These are phyloP conservation scores for Wallemia ichthyophaga DNA, from an alignment of 1,284 basidiomycete species.

Conservation along the genomic window DNA sequence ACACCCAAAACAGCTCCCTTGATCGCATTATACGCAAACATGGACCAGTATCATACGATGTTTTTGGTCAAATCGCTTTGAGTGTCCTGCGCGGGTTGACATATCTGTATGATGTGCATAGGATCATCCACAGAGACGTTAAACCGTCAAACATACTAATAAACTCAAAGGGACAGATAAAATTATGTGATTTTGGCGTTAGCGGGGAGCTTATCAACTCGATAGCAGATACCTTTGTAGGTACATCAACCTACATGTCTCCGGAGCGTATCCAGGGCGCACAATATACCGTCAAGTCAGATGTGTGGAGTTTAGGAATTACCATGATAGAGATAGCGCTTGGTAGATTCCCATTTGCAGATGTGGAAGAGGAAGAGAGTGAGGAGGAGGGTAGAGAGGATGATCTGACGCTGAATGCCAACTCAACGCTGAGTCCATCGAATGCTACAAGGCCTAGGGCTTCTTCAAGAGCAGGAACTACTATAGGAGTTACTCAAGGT, in stretches of 20 bases:
- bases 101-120: conserved; percentile 93
- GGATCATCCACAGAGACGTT: conserved; percentile 99
- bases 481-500: conserved; percentile 5
- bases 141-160: conserved; percentile 94
- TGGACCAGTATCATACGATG: conserved; percentile 60
- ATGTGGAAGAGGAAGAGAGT: conserved; percentile 22
- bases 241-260: conserved; percentile 99
- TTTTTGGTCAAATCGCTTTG: conserved; percentile 68
- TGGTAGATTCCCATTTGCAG: conserved; percentile 72
- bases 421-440: conserved; percentile 1
- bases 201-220: conserved; percentile 96
- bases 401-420: background rate
- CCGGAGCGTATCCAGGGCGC: conserved; percentile 96
- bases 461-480: background rate
- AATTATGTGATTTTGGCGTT: conserved; percentile 96
- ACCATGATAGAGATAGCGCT: conserved; percentile 77
- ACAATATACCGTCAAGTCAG: conserved; percentile 86
- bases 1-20: conserved; percentile 18
- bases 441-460: background rate
- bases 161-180: conserved; percentile 80
- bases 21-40: conserved; percentile 84
- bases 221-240: conserved; percentile 94
- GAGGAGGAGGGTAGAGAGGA: conserved; percentile 5
- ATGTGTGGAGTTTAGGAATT: conserved; percentile 89
- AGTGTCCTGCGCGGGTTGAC: conserved; percentile 79